Conservation (phyloP, 1,284 basidiomycete genomes). For the Sphaerobolus stellatus region DNA sequence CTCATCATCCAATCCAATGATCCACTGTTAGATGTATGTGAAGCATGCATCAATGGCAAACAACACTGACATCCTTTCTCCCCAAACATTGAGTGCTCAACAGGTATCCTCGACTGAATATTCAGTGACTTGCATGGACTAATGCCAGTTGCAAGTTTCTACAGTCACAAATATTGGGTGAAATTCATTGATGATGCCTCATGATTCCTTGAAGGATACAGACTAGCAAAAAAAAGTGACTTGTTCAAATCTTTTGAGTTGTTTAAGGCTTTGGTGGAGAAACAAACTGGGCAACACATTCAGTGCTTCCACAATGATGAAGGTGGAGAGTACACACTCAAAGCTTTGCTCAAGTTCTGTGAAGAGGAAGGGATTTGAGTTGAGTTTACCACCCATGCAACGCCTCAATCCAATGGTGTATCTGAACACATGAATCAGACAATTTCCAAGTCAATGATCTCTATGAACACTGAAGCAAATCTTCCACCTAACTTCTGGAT, state of each 20-base stretch:
- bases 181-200: slow-evolving; percentile 34
- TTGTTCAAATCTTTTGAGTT: slow-evolving; percentile 21
- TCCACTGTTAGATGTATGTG: slow-evolving; percentile 19
- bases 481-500: slow-evolving; percentile 19
- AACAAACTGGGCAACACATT: slow-evolving; percentile 18
- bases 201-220: slow-evolving; percentile 14
- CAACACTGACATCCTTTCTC: slow-evolving; percentile 20
- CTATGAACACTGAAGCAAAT: slow-evolving; percentile 11
- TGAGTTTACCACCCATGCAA: slow-evolving; percentile 20
- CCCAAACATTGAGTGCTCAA: slow-evolving; percentile 14
- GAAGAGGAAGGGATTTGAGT: slow-evolving; percentile 23
- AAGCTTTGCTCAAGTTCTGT: slow-evolving; percentile 31
- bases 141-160: slow-evolving; percentile 21
- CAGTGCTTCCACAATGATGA: slow-evolving; percentile 28
- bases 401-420: slow-evolving; percentile 27
- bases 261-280: slow-evolving; percentile 23
- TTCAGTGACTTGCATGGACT: slow-evolving; percentile 38
- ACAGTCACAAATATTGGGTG: slow-evolving; percentile 33
- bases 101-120: slow-evolving; percentile 34
- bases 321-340: slow-evolving; percentile 29
- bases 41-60: slow-evolving; percentile 25
- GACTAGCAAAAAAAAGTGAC: slow-evolving; percentile 21
- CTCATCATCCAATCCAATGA: slow-evolving; percentile 12
- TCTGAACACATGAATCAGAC: slow-evolving; percentile 27
- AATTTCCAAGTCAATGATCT: slow-evolving; percentile 1